phyloP scores from a whole-genome alignment of 202 grass and related monocot genomes.

The Sporobolus alterniflorus region DNA sequence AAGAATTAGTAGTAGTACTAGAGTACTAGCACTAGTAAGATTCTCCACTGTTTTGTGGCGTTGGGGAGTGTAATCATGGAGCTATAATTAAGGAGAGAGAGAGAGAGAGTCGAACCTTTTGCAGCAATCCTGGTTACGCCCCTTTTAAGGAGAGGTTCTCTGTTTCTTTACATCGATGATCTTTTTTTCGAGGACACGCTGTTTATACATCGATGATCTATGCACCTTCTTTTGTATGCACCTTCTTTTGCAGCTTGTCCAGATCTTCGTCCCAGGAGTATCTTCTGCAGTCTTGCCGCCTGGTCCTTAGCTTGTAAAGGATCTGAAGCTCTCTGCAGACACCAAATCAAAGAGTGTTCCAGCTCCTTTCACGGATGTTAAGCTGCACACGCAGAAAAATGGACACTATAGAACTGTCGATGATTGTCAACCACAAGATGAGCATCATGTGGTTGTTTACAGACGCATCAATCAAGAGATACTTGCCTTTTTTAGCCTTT shows the following conservation, averaged over 20 bases:
- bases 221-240: neutral
- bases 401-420: no score
- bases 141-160: slow-evolving; percentile 55
- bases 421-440: neutral
- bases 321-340: neutral
- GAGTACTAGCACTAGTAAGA: slow-evolving; percentile 19
- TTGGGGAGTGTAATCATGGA: slow-evolving; percentile 64
- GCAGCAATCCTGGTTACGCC: slow-evolving; percentile 39
- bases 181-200: no score
- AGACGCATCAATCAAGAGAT: neutral
- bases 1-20: neutral
- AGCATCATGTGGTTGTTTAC: neutral
- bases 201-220: neutral
- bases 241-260: slow-evolving; percentile 21
- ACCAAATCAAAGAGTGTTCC: neutral
- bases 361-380: slow-evolving; percentile 3
- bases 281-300: slow-evolving; percentile 22
- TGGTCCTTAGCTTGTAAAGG: slow-evolving; percentile 9
- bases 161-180: slow-evolving; percentile 25
- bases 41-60: slow-evolving; percentile 21
- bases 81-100: slow-evolving; percentile 24
- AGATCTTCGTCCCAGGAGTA: slow-evolving; percentile 9
- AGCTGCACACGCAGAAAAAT: neutral
- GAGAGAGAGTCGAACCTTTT: slow-evolving; percentile 28
- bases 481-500: neutral